Conservation (phyloP, 495 filamentous ascomycete genomes). For the Aspergillus mulundensis region DNA sequence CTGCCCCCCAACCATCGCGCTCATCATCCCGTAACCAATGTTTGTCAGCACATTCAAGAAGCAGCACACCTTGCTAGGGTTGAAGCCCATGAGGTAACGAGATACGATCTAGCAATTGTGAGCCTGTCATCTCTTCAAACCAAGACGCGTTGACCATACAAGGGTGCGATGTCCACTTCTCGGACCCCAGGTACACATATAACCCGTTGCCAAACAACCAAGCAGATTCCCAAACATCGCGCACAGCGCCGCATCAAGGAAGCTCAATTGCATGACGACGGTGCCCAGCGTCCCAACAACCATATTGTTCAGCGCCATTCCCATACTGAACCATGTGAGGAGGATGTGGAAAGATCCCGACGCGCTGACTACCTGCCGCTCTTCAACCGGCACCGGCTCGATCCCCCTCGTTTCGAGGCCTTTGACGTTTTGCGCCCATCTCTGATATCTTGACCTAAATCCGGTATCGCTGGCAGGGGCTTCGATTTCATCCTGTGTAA, state of each 20-base stretch:
- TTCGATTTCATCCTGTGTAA: constrained; percentile 16
- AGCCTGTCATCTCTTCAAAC: neutral
- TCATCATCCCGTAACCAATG: constrained; percentile 65
- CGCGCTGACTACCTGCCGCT: constrained; percentile 36
- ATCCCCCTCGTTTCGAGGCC: constrained; percentile 67
- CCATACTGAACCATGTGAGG: constrained; percentile 71
- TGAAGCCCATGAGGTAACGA: constrained; percentile 75
- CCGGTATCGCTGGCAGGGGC: neutral
- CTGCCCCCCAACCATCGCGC: constrained; percentile 50
- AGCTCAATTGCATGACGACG: constrained; percentile 58
- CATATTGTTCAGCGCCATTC: constrained; percentile 68
- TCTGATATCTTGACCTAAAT: constrained; percentile 21
- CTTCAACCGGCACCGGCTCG: constrained; percentile 56
- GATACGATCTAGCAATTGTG: constrained; percentile 52
- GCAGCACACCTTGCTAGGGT: constrained; percentile 65
- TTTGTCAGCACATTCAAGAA: constrained; percentile 66
- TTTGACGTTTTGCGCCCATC: constrained; percentile 37
- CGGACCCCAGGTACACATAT: constrained; percentile 72
- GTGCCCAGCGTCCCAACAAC: constrained; percentile 67
- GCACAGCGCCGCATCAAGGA: constrained; percentile 61
- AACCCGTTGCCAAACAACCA: constrained; percentile 58
- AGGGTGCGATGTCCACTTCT: constrained; percentile 67
- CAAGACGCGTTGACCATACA: constrained; percentile 31
- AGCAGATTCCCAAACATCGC: constrained; percentile 59
- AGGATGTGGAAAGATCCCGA: constrained; percentile 54